A percentile compares a stretch with the other conserved stretches of the same genome.
Evolutionary conservation across 108 stramenopile species (phyloP).

Genomic region (Nitzschia inconspicua): DNA sequence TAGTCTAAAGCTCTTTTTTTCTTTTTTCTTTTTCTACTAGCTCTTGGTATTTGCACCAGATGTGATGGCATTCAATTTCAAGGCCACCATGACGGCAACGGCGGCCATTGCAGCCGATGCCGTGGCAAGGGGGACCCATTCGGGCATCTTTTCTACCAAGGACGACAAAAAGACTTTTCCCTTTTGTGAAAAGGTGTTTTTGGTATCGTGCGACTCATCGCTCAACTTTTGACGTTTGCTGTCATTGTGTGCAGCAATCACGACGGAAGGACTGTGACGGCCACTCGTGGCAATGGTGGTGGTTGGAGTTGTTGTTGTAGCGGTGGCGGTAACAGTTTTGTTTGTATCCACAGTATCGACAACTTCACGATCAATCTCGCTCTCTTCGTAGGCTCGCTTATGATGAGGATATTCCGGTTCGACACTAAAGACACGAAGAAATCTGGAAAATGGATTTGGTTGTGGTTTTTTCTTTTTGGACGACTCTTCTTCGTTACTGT

Average conservation of each 20-base stretch:
- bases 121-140: too few species aligned
- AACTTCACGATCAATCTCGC: conserved; percentile 1
- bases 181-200: neutral
- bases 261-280: neutral
- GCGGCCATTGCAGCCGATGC: too few species aligned
- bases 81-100: too few species aligned
- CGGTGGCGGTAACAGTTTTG: neutral
- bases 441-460: conserved; percentile 47
- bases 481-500: neutral
- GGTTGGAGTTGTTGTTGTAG: too few species aligned
- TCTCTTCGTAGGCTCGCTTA: conserved; percentile 30
- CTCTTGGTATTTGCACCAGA: too few species aligned
- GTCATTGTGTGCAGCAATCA: neutral
- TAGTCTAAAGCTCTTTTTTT: too few species aligned
- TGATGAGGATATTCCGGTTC: conserved; percentile 42
- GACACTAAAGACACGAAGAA: conserved; percentile 39
- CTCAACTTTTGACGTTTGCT: conserved; percentile 9
- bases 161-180: neutral
- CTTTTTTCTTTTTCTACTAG: too few species aligned
- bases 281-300: neutral
- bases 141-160: too few species aligned
- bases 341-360: neutral
- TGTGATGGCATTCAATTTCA: too few species aligned
- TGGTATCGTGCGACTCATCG: too few species aligned
- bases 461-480: neutral